These are phyloP conservation scores for Ascosphaera pollenicola DNA, from an alignment of 2,329 filamentous ascomycete genomes.

Conservation along the genomic window DNA sequence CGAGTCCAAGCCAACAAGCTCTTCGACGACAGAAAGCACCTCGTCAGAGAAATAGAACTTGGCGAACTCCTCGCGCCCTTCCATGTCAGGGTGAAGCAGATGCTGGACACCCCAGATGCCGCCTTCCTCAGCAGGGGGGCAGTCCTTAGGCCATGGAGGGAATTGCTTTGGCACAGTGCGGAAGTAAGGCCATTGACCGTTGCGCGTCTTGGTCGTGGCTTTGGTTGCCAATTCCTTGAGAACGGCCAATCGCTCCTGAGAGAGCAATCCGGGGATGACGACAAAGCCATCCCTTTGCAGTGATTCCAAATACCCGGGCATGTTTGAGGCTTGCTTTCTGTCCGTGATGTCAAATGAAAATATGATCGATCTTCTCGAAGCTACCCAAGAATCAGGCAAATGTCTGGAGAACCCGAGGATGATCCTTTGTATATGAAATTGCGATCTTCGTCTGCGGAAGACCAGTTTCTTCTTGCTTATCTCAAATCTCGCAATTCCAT, in stretches of 20 bases:
- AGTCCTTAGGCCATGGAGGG: conserved; percentile 52
- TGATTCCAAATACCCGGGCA: conserved; percentile 23
- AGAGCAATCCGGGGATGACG: conserved; percentile 42
- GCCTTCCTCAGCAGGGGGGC: conserved; percentile 22
- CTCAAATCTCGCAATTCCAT: no score
- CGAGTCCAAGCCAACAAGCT: conserved; percentile 31
- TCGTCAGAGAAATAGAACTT: conserved; percentile 48
- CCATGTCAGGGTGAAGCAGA: conserved; percentile 51
- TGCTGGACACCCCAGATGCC: conserved; percentile 87
- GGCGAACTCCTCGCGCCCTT: conserved; percentile 38
- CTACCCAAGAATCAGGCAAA: no score
- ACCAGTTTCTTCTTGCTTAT: no score
- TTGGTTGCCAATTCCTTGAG: conserved; percentile 38
- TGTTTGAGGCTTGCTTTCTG: background rate
- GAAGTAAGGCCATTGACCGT: conserved; percentile 59
- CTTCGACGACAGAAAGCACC: conserved; percentile 39
- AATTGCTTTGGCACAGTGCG: conserved; percentile 79
- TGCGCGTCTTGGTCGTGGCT: conserved; percentile 38
- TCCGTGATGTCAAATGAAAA: no score
- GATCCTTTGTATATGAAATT: no score
- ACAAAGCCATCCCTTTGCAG: conserved; percentile 58
- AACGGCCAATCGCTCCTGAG: conserved; percentile 28
- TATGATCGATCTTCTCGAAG: no score
- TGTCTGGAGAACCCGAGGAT: no score
- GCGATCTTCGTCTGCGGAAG: no score